Evolutionary conservation across 257 asterid genomes (phyloP).

Genomic region (Prunella vulgaris): DNA sequence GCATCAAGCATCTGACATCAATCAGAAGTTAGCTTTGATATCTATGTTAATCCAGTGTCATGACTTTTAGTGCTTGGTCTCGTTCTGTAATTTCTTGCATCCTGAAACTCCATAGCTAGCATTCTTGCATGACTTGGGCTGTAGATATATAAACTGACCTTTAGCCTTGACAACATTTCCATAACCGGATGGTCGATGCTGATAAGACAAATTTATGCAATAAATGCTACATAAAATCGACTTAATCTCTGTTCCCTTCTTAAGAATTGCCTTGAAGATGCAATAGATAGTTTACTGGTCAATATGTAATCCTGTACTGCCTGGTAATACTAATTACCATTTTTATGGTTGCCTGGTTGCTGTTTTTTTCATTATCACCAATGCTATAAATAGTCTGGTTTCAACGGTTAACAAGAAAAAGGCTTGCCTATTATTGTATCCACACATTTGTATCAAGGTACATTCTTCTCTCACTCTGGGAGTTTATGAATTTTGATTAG

Average conservation of each 20-base stretch:
- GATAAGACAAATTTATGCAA: slow-evolving; percentile 1
- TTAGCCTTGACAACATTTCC: background rate
- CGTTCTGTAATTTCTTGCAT: background rate
- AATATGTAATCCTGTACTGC: background rate
- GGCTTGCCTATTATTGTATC: background rate
- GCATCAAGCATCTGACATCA: background rate
- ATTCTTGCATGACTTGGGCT: background rate
- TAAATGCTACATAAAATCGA: background rate
- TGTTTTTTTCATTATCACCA: background rate
- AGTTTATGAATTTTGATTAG: background rate
- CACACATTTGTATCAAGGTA: background rate
- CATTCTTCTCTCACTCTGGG: background rate
- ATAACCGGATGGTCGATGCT: background rate
- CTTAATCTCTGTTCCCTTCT: background rate
- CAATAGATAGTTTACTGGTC: background rate
- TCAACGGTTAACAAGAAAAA: background rate
- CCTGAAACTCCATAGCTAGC: background rate
- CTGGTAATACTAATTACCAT: background rate
- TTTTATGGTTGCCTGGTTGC: background rate
- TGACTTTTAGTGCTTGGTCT: background rate
- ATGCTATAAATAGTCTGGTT: background rate
- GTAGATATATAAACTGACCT: background rate
- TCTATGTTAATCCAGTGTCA: background rate
- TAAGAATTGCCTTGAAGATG: background rate
- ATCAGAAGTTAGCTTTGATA: background rate